phyloP scores from a whole-genome alignment of 2,329 filamentous ascomycete species.

The Scorias spongiosa region DNA sequence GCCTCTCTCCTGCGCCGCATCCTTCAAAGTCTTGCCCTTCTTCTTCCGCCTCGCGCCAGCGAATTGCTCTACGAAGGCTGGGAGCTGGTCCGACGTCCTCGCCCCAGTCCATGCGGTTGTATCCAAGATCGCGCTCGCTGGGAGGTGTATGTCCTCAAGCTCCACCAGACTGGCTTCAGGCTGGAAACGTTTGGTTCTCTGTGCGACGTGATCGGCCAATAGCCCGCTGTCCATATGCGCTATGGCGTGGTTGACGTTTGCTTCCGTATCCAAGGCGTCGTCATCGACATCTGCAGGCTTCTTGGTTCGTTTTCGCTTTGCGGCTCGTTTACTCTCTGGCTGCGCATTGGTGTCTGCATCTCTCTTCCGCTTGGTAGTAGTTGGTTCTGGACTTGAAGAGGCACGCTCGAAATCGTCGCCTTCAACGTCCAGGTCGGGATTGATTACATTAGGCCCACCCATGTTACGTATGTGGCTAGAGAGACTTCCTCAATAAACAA shows the following conservation, averaged over 20 bases:
- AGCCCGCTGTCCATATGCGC: conserved; percentile 69
- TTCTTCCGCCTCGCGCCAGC: conserved; percentile 22
- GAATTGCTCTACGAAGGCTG: conserved; percentile 60
- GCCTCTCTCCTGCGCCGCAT: conserved; percentile 49
- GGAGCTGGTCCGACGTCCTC: conserved; percentile 56
- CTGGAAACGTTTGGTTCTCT: conserved; percentile 63
- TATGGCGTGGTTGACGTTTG: conserved; percentile 61
- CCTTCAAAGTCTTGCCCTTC: conserved; percentile 41
- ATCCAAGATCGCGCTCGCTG: conserved; percentile 62
- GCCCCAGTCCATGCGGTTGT: conserved; percentile 57
- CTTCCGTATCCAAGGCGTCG: conserved; percentile 32
- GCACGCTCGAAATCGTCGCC: background rate
- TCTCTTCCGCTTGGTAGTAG: conserved; percentile 27
- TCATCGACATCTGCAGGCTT: conserved; percentile 49
- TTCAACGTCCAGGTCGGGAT: background rate
- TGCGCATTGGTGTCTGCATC: conserved; percentile 15
- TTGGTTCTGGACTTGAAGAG: conserved; percentile 13
- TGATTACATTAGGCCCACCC: background rate
- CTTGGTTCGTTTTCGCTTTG: conserved; percentile 44
- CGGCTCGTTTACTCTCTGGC: conserved; percentile 22
- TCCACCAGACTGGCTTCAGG: conserved; percentile 71
- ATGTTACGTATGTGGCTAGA: background rate
- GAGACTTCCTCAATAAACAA: too few relatives aligned
- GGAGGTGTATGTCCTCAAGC: conserved; percentile 64
- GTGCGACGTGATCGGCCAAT: conserved; percentile 71